Base-by-base conservation (phyloP, 768 basidiomycete species). In the Sporobolomyces roseus region DNA sequence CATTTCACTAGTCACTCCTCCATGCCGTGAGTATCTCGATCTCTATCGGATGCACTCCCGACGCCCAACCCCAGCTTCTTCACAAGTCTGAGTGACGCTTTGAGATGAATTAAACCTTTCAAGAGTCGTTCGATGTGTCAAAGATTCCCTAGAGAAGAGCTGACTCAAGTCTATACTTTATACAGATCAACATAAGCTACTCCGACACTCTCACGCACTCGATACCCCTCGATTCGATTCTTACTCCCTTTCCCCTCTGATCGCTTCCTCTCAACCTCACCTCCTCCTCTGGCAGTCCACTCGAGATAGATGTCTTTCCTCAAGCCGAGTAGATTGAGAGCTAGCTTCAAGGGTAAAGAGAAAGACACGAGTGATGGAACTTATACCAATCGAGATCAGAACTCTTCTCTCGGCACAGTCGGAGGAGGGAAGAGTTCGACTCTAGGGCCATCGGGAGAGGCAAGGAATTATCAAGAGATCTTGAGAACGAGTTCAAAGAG, bases 401-500 rank as follows among this genome's bases (percentile, higher is more conserved):
- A 12, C 9, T 58, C 56, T 38, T 45, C 27, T 45, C 56, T 58
- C 56, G 56, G 56, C n/a, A 43, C 35, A 55, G 23, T 3, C n/a
- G 36, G 23, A 41, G 8, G 23, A 16, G 13, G 17, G 45, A 46
- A 46, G 23, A 21, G 45, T 7, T 23, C 45, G 6, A 13, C 27
- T 45, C 25, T 12, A 27, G 4, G 14, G 41, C n/a, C n/a, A n/a
- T n/a, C 25, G 10, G 58, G 23, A 16, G 58, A 46, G 16, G 21
- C 45, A 16, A 51, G 52, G 56, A 51, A 43, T 33, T 68, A 68
- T 48, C 67, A 68, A 29, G 62, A 68, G 62, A 68, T 68, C 56
- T n/a, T 68, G 0, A 50, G 67, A 6, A 29, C 41, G 0, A 53
- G 32, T 2, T 59, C 56, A 19, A 68, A 59, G 36, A 48, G 38